Evolutionary conservation across 1,139 yeast genomes (phyloP), one percentile per base, ranked within the genome.

Genomic region (Kazachstania sp.): DNA sequence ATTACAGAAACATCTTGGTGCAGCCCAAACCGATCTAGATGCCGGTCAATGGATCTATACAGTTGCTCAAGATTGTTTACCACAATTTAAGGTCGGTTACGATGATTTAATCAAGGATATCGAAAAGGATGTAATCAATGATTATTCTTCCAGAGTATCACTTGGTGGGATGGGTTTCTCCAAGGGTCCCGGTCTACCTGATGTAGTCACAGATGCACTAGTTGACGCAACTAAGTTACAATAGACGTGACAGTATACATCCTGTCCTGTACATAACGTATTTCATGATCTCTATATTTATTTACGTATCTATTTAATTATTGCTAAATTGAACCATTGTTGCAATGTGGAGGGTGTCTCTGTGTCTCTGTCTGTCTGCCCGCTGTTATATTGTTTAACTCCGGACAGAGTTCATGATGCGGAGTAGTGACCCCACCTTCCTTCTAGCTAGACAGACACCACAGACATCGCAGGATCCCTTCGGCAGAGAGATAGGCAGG

Each of bases 121-220:
- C 30, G 68, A 71, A 42, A 55, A 64, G 5, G 55, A 61, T 15
- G 54, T 78, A 2, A 49, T 64, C 1, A 47, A 60, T 0, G 67
- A 66, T 11, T 78, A 70, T 49, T 56, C 64, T 2, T 71, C 71
- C 29, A 70, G 71, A 20, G 61, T 87, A 2, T 74, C 81, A 1
- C 60, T 85, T 9, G 88, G 94, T 20, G 97, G 97, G 0, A 86
- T 84, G 78, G 78, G 87, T 2, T 83, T 83, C 63, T 86, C 88
- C 12, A 76, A 75, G 39, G 95, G 95, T 0, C 79, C 86, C 2
- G 97, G 97, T 0, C 90, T 90, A 0, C 95, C 96, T 1, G 96
- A 88, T 65, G 84, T 92, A 55, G 83, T 86, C 1, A 65, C 76
- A 37, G 79, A 81, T 58, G 77, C 85, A 6, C 72, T 84, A 47